Conservation (phyloP, 2,329 filamentous ascomycete species). For the Paecilomyces dactylethromorphus region DNA sequence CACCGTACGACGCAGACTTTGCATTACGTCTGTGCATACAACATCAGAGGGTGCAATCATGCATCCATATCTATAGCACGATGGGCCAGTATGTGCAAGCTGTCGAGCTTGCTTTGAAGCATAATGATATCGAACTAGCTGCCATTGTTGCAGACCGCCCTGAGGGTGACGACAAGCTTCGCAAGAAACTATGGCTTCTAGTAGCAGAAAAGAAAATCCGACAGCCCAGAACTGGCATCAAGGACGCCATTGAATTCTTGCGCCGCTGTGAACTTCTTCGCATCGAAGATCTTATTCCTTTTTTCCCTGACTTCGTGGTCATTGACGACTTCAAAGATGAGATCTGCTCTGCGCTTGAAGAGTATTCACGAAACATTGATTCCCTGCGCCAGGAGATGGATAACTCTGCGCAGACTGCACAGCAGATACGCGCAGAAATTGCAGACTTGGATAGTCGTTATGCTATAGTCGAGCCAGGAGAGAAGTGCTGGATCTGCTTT, state of each 20-base stretch:
- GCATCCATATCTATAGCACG: conserved; percentile 92
- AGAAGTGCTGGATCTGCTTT: conserved; percentile 84
- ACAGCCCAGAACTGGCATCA: conserved; percentile 74
- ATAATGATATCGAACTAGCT: conserved; percentile 84
- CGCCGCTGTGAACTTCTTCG: conserved; percentile 84
- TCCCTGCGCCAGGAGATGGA: conserved; percentile 90
- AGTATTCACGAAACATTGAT: conserved; percentile 89
- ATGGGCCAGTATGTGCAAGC: conserved; percentile 95
- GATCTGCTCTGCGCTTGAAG: conserved; percentile 87
- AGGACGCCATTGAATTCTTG: conserved; percentile 86
- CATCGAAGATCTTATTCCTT: conserved; percentile 95
- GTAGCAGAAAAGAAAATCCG: conserved; percentile 92
- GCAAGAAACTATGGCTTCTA: conserved; percentile 92
- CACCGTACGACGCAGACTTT: conserved; percentile 90
- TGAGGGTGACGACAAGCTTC: conserved; percentile 67
- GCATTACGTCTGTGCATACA: conserved; percentile 93
- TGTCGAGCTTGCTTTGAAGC: conserved; percentile 83
- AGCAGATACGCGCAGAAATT: conserved; percentile 87
- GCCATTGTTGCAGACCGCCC: conserved; percentile 80
- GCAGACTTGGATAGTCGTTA: conserved; percentile 79
- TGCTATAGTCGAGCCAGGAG: conserved; percentile 92
- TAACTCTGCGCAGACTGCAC: conserved; percentile 78
- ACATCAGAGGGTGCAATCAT: conserved; percentile 84
- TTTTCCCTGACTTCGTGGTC: conserved; percentile 97
- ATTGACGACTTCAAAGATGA: conserved; percentile 99